Evolutionary conservation across 345 rosid species (phyloP), one percentile per base, ranked within the genome.

Genomic region (Brassica rapa): DNA sequence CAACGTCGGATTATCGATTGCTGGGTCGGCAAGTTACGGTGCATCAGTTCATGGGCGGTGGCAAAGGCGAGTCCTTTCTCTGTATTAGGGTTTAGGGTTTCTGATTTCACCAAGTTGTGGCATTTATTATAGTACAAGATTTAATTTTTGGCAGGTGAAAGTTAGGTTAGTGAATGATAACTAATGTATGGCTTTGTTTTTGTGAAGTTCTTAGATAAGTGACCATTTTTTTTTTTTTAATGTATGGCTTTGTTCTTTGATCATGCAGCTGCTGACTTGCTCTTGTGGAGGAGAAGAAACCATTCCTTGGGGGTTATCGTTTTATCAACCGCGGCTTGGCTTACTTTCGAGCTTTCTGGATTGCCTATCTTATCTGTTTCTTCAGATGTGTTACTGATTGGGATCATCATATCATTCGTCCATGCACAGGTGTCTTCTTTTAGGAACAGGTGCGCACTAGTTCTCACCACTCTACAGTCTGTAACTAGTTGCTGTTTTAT

Each of bases 311-410:
- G 91, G 30, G 84, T 85, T 73, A 82, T 88, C 80, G 55, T 91
- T 66, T 87, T 85, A 74, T 91, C 97, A 11, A 92, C 97, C n/a
- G 84, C 85, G 76, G 93, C 90, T 10, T 94, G 97, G 97, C 80
- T 92, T 62, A 81, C 86, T 51, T 89, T 89, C 76, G 98, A 91
- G 87, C 80, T 82, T 55, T 89, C 98, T 21, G 91, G 93, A 19
- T 84, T 94, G 62, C 87, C 97, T 6, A 85, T 89, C 88, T 84
- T 94, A 75, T 87, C 97, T 30, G 73, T 94, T 68, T 89, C 93
- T 71, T 87, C 98, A 2, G 93, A 94, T 79, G 86, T 92, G 68
- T 83, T 92, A 84, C 86, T 94, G 56, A 78, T 89, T 35, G 79
- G 86, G 80, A 85, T 90, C 51, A 82, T 89, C 2, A 10, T 86